phyloP scores from a whole-genome alignment of 225 moss, liverwort and hornwort genomes.

The Rhytidiadelphus loreus region DNA sequence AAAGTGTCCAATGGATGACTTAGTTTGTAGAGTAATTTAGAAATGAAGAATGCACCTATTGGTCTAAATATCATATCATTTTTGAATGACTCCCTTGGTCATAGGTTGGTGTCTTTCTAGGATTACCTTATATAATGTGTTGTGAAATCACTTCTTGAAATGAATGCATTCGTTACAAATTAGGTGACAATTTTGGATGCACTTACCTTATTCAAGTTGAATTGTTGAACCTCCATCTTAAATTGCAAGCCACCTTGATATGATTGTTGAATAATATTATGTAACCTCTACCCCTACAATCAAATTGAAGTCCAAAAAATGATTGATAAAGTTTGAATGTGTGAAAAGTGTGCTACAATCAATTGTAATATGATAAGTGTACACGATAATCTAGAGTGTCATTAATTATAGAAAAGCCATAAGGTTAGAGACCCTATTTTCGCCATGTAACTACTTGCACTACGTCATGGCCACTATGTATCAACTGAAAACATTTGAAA shows the following conservation, averaged over 20 bases:
- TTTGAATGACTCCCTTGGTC: not conserved
- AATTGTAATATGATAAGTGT: too few relatives aligned
- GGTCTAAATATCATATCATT: not conserved
- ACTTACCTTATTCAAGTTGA: not conserved
- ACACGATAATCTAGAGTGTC: not conserved
- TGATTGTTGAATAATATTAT: not conserved
- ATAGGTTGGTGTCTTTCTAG: fast-evolving
- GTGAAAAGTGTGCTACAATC: not conserved
- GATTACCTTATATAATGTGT: not conserved
- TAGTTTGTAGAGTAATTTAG: fast-evolving
- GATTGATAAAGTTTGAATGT: not conserved
- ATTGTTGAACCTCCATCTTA: not conserved
- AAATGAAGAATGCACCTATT: not conserved
- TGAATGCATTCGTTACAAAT: not conserved
- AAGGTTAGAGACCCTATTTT: too few relatives aligned
- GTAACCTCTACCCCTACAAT: not conserved
- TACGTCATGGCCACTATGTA: too few relatives aligned
- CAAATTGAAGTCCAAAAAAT: not conserved
- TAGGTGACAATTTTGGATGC: not conserved
- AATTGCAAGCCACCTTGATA: not conserved
- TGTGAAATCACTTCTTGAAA: not conserved
- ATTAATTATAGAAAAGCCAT: not conserved
- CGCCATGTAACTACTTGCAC: too few relatives aligned
- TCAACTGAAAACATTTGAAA: too few relatives aligned
- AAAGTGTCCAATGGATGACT: not conserved